Evolutionary conservation across 1,284 basidiomycete species (phyloP).

Genomic region (Austroboletus niveus): DNA sequence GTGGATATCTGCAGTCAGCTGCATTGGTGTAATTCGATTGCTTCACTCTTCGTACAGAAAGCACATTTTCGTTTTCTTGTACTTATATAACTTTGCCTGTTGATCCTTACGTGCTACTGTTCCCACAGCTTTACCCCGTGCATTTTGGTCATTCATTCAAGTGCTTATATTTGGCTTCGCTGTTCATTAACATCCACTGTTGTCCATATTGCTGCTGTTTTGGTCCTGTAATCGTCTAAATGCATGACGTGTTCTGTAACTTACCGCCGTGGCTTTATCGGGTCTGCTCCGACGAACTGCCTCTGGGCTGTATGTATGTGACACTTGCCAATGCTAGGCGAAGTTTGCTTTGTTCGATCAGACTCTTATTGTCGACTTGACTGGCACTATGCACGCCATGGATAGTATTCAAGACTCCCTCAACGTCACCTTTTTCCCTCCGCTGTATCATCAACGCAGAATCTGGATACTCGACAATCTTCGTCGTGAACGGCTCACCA

Average conservation of each 20-base stretch:
- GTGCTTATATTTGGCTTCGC: constrained; percentile 9
- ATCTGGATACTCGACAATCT: constrained; percentile 70
- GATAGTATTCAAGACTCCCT: constrained; percentile 34
- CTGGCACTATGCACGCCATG: constrained; percentile 12
- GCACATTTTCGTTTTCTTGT: constrained; percentile 4
- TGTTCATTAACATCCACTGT: neutral
- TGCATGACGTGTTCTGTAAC: neutral
- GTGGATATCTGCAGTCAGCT: constrained; percentile 68
- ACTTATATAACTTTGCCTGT: constrained; percentile 1
- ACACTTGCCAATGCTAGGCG: neutral
- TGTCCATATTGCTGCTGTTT: constrained; percentile 16
- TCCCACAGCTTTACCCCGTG: neutral
- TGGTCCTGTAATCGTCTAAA: constrained; percentile 13
- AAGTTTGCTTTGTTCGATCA: neutral
- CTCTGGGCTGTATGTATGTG: constrained; percentile 11
- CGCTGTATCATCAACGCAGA: constrained; percentile 65
- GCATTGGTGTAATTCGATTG: constrained; percentile 49
- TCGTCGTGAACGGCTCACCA: constrained; percentile 53
- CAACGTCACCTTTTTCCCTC: constrained; percentile 71
- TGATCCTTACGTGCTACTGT: neutral
- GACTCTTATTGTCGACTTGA: too few species aligned
- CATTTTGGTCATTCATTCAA: neutral
- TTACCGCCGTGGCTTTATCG: constrained; percentile 20
- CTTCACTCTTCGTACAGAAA: neutral
- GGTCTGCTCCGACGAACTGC: constrained; percentile 22